Base-by-base conservation (phyloP, 371 early-diverging fungal genomes). In the Lichtheimia ornata region DNA sequence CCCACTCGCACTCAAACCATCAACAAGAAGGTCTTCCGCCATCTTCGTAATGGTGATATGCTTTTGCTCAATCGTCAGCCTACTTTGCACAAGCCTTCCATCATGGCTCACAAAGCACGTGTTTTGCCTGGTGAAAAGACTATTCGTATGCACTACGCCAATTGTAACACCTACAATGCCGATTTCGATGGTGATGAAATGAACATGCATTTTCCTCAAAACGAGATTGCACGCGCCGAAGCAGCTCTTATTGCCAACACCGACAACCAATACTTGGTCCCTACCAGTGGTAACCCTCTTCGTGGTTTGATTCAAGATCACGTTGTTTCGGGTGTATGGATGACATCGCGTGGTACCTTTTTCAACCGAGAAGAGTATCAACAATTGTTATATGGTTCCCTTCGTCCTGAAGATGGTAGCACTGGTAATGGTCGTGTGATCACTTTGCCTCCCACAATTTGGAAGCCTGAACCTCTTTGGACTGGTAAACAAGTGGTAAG, bases 151-250 rank as follows among this genome's bases (percentile, higher is more conserved):
- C 99, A 99, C 83, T 99, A 99, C 76, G 97, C 98, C 53, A 93
- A 90, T 76, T 95, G 96, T 82, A 97, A 97, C 73, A 91, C 96
- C 7, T 97, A 96, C 71, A 98, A 98, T 76, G 99, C 99, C 61
- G 99, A 99, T 88, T 99, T 99, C 82, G 99, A 99, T 79, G 99
- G 99, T 72, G 99, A 99, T 82, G 99, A 99, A 81, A 99, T 99
- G 99, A 99, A 99, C 80, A 90, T 98, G 66, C 99, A 99, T 82
- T 99, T 99, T 71, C 99, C 99, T 40, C 99, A 99, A 81, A 95
- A 93, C 76, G 95, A 97, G 77, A 81, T 95, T 53, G 97, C 97
- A 13, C 87, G 96, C 54, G 93, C 99, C 27, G 99, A 99, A 81
- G 97, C 97, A 40, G 84, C 90, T 65, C 71, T 95, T 65, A 95